These are phyloP conservation scores for Thermochaetoides dissita DNA, from an alignment of 2,329 filamentous ascomycete species.

Conservation along the genomic window DNA sequence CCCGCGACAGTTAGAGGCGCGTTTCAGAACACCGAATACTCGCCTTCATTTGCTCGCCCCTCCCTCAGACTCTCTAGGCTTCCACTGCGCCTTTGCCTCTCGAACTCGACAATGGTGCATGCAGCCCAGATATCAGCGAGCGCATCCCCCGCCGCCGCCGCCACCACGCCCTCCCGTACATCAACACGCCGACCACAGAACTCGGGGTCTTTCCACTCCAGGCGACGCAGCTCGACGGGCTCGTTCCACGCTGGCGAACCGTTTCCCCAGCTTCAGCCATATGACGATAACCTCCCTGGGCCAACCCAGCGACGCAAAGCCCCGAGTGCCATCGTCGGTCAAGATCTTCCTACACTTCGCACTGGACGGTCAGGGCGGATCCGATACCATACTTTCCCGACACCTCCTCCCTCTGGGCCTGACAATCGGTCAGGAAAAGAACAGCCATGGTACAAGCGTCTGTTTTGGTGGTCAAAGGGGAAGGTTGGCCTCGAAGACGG, in stretches of 20 bases:
- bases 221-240: neutral
- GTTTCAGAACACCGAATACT: no score
- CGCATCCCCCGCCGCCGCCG: no score
- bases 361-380: no score
- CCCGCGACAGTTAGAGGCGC: no score
- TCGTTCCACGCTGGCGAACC: constrained; percentile 37
- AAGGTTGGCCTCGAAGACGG: constrained; percentile 12
- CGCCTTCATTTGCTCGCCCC: no score
- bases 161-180: constrained; percentile 4
- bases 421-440: constrained; percentile 8
- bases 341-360: no score
- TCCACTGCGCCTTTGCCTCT: neutral
- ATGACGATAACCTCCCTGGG: constrained; percentile 6
- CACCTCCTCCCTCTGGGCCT: constrained; percentile 51
- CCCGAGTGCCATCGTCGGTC: neutral
- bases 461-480: constrained; percentile 11
- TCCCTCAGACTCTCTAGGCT: no score
- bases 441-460: constrained; percentile 20
- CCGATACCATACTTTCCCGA: constrained; percentile 66
- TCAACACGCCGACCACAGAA: no score
- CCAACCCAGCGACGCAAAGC: constrained; percentile 9
- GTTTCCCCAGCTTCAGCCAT: constrained; percentile 25
- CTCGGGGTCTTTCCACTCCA: no score
- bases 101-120: constrained; percentile 5
- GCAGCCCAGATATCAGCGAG: constrained; percentile 4